A percentile compares a stretch with the other conserved stretches of the same genome.
These are phyloP conservation scores for Metschnikowia aberdeeniae DNA, from an alignment of 805 yeast species.

Conservation along the genomic window DNA sequence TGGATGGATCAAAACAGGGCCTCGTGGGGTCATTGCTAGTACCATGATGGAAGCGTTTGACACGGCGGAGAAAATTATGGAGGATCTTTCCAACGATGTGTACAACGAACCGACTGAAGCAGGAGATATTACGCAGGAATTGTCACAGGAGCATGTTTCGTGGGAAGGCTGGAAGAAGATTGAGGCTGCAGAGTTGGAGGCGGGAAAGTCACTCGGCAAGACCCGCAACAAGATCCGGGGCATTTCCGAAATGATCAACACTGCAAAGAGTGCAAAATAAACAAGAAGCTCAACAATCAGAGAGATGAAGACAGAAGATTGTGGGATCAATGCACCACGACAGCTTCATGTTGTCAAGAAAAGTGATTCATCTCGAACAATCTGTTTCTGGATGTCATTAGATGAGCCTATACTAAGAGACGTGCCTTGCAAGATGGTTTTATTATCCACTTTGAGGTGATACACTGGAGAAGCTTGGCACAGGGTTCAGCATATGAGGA, in stretches of 20 bases:
- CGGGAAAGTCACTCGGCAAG: constrained; percentile 50
- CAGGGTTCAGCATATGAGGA: too few species aligned
- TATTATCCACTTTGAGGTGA: too few species aligned
- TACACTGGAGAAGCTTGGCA: too few species aligned
- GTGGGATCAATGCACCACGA: too few species aligned
- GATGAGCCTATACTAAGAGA: too few species aligned
- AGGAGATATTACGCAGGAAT: constrained; percentile 9
- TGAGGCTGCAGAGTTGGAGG: constrained; percentile 47
- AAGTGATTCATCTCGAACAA: too few species aligned
- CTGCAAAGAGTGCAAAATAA: neutral
- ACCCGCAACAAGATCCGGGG: constrained; percentile 54
- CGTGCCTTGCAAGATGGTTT: too few species aligned
- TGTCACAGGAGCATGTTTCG: constrained; percentile 27
- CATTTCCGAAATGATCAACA: constrained; percentile 45
- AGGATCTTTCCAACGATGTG: constrained; percentile 44
- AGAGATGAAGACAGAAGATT: too few species aligned
- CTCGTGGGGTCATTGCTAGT: constrained; percentile 85
- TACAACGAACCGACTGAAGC: constrained; percentile 19
- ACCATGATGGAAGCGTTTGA: constrained; percentile 83
- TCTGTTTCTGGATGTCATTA: too few species aligned
- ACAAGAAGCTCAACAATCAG: too few species aligned
- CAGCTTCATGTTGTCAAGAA: too few species aligned
- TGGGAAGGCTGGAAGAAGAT: constrained; percentile 71
- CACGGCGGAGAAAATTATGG: constrained; percentile 61
- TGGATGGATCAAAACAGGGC: constrained; percentile 90